Evolutionary conservation across 148 eudicot genomes (phyloP), one percentile per base, ranked within the genome.

Genomic region (Spergularia bocconei): DNA sequence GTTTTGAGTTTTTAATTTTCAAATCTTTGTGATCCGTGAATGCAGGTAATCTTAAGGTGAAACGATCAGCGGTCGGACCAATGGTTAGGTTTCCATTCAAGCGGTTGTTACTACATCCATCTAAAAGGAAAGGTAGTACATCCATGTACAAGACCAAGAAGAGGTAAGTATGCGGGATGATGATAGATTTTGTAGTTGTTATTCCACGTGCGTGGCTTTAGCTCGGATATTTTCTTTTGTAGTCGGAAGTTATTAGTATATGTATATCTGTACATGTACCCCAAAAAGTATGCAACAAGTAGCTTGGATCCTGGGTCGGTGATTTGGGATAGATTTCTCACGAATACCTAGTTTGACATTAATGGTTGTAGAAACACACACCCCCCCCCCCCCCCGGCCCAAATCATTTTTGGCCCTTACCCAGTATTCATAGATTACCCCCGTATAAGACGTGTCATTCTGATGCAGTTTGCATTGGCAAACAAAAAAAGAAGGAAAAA

Each of bases 51-150:
- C 51, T 61, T 20, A 81, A 80, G 82, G 69, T 74, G 67, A 91
- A 78, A 80, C 67, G 64, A 63, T 74, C 79, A 69, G 36, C 15
- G 17, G 60, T 68, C 14, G 62, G 71, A 52, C 76, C 69, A 77
- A 71, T 75, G 59, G 13, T 72, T 36, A 73, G 70, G 79, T 84
- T 88, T 78, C 91, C 96, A n/a, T 85, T 90, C 69, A 92, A 89
- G 84, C 83, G 83, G 23, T 71, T 87, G 57, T 77, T 86, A 70
- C 87, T 81, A 71, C 72, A 60, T 77, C 85, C 67, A 55, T 82
- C 75, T 72, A 88, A 90, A 84, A 91, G 72, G 85, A 88, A 77
- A 70, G 66, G 77, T 67, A 74, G 71, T 44, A 83, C 75, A 62
- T 65, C n/a, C 36, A 83, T 72, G 66, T 44, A 38, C 54, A 89